A percentile compares a stretch with the other conserved stretches of the same genome.
Evolutionary conservation across 2,329 filamentous ascomycete genomes (phyloP).

Genomic region (Penicillium sp.): DNA sequence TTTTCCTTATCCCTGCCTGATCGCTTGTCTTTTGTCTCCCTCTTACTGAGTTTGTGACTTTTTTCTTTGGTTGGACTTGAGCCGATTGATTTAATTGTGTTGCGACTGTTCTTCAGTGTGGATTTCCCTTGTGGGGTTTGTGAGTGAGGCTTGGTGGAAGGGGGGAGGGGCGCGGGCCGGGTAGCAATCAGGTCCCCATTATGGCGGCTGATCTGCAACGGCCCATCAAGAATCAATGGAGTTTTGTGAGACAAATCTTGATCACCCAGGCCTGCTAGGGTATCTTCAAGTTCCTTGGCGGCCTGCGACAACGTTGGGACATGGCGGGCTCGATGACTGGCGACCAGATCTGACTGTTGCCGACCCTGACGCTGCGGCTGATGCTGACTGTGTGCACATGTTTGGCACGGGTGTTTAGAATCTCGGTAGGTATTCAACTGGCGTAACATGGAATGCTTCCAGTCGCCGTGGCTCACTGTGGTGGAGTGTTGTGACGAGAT

Average conservation of each 20-base stretch:
- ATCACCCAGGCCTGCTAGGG: constrained; percentile 10
- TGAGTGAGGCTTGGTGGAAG: constrained; percentile 20
- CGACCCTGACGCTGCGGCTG: constrained; percentile 5
- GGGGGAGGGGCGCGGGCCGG: constrained; percentile 32
- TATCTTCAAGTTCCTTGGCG: constrained; percentile 32
- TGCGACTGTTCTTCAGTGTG: neutral
- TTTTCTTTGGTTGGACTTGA: constrained; percentile 2
- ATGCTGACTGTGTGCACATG: neutral
- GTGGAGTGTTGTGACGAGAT: neutral
- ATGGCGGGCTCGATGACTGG: constrained; percentile 12
- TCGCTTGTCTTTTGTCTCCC: neutral
- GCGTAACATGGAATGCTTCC: neutral
- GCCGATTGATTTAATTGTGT: neutral
- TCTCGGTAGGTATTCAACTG: neutral
- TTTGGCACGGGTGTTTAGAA: neutral
- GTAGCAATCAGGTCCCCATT: constrained; percentile 35
- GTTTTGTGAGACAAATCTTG: constrained; percentile 8
- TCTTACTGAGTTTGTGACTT: constrained; percentile 2
- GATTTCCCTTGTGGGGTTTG: neutral
- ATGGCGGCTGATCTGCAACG: constrained; percentile 36
- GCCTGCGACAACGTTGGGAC: constrained; percentile 33
- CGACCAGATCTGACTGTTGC: constrained; percentile 4
- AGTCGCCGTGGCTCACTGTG: neutral
- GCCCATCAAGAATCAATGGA: constrained; percentile 23
- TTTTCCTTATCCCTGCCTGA: neutral